Percentiles rank a stretch among this genome's conserved stretches.
Evolutionary conservation across 192 early-diverging fungal genomes (phyloP).

Genomic region (Chytriomyces sp.): DNA sequence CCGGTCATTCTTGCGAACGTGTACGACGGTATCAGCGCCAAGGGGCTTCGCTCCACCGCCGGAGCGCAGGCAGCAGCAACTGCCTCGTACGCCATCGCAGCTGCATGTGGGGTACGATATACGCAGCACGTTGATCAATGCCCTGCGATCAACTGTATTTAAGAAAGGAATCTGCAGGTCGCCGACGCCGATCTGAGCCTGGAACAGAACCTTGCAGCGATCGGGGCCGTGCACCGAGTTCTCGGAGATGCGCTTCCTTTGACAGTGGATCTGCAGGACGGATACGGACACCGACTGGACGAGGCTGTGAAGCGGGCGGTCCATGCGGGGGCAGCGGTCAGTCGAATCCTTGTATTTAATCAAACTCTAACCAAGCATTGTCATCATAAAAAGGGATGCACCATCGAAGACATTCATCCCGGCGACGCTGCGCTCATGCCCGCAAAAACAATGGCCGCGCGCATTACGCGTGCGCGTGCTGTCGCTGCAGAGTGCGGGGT

Average conservation of each 20-base stretch:
- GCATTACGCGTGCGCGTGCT: constrained; percentile 30
- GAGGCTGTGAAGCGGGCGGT: not conserved
- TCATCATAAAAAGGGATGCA: too few species aligned
- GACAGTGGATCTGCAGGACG: constrained; percentile 47
- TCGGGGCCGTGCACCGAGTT: constrained; percentile 32
- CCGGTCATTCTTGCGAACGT: constrained; percentile 26
- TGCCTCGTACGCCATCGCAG: constrained; percentile 47
- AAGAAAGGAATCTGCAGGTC: too few species aligned
- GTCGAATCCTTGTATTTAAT: too few species aligned
- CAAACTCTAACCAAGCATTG: too few species aligned
- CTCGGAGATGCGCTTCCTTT: constrained; percentile 24
- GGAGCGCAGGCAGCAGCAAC: constrained; percentile 48
- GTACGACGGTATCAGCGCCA: constrained; percentile 12
- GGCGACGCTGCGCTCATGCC: not conserved
- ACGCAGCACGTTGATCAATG: too few species aligned
- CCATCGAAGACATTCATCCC: not conserved
- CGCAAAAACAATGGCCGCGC: not conserved
- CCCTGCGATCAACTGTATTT: too few species aligned
- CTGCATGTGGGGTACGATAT: constrained; percentile 18
- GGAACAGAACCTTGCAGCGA: constrained; percentile 43
- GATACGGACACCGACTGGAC: constrained; percentile 33
- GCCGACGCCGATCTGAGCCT: constrained; percentile 46
- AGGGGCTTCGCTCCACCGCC: constrained; percentile 14
- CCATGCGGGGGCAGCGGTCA: not conserved
- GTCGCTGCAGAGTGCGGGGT: constrained; percentile 42